Evolutionary conservation across 805 yeast genomes (phyloP).

Genomic region (Saturnispora quitensis): DNA sequence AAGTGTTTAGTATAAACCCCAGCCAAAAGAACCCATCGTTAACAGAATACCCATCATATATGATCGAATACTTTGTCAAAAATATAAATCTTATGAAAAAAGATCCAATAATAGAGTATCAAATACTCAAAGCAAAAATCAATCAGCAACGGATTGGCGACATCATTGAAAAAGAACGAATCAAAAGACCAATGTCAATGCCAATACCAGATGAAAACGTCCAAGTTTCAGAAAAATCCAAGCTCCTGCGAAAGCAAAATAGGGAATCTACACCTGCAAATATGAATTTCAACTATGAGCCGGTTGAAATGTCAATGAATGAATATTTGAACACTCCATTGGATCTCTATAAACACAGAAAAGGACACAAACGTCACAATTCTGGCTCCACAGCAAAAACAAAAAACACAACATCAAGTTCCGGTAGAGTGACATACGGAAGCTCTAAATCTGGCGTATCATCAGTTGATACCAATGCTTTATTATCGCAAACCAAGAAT

Average conservation of each 20-base stretch:
- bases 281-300: slow-evolving; percentile 8
- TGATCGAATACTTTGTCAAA: slow-evolving; percentile 13
- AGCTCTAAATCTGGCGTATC: slow-evolving; percentile 5
- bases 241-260: slow-evolving; percentile 1
- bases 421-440: not conserved
- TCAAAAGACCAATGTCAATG: slow-evolving; percentile 5
- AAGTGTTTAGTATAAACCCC: slow-evolving; percentile 6
- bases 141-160: not conserved
- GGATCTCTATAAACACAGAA: slow-evolving; percentile 10
- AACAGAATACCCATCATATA: slow-evolving; percentile 11
- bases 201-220: slow-evolving; percentile 4
- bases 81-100: slow-evolving; percentile 10
- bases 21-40: not conserved
- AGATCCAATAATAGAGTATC: slow-evolving; percentile 9
- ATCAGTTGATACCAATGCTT: slow-evolving; percentile 8
- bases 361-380: slow-evolving; percentile 1
- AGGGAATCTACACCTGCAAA: slow-evolving; percentile 11
- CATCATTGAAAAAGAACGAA: not conserved
- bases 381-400: not conserved
- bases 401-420: slow-evolving; percentile 1
- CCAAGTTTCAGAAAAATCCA: not conserved
- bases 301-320: slow-evolving; percentile 9
- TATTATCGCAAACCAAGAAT: not conserved
- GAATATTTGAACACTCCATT: slow-evolving; percentile 13
- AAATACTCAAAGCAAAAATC: slow-evolving; percentile 10